Conservation (phyloP, 495 filamentous ascomycete genomes). For the Aspergillus taichungensis region DNA sequence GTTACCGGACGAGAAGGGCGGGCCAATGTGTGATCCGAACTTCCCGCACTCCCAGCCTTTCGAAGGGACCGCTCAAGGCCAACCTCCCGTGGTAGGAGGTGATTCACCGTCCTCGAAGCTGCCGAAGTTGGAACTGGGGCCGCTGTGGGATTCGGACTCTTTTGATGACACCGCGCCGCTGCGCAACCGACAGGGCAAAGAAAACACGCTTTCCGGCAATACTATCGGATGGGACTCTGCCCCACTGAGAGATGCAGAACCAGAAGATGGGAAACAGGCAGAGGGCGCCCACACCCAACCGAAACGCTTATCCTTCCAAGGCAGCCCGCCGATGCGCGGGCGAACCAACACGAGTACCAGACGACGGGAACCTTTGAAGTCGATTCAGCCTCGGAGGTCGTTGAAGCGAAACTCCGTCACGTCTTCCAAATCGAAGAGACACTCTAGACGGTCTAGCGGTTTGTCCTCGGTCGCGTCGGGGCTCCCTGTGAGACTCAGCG, state of each 20-base stretch:
- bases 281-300: constrained; percentile 15
- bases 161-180: constrained; percentile 17
- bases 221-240: constrained; percentile 24
- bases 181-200: constrained; percentile 10
- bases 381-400: constrained; percentile 32
- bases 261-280: constrained; percentile 20
- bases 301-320: constrained; percentile 25
- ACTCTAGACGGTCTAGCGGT: constrained; percentile 39
- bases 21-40: constrained; percentile 16
- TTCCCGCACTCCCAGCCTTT: constrained; percentile 23
- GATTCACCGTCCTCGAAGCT: constrained; percentile 19
- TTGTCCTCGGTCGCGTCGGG: constrained; percentile 31
- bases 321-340: constrained; percentile 24
- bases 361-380: constrained; percentile 30
- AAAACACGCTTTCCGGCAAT: constrained; percentile 21
- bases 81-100: constrained; percentile 6
- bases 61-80: constrained; percentile 12
- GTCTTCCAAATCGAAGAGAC: constrained; percentile 31
- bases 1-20: constrained; percentile 14
- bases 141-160: constrained; percentile 26
- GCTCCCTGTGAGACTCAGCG: constrained; percentile 33
- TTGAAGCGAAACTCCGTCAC: constrained; percentile 34
- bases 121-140: constrained; percentile 29
- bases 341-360: constrained; percentile 22
- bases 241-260: constrained; percentile 15